These are phyloP conservation scores for Quercus mongolica DNA, from an alignment of 306 rosid species.

Conservation along the genomic window DNA sequence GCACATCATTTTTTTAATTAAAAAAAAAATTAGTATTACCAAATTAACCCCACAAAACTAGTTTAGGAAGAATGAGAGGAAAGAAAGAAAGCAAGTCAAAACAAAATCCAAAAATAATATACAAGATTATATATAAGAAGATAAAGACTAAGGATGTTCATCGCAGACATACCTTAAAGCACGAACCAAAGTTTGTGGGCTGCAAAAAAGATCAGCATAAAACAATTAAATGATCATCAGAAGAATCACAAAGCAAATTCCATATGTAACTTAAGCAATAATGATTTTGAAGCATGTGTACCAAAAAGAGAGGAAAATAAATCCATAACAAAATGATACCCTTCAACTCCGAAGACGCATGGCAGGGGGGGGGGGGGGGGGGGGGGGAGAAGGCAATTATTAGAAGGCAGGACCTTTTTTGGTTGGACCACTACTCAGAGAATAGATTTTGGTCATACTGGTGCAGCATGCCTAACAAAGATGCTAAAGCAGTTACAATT, in stretches of 20 bases:
- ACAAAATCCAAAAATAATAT: background rate
- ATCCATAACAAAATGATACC: background rate
- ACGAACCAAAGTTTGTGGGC: slow-evolving; percentile 96
- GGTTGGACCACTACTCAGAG: background rate
- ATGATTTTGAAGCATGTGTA: background rate
- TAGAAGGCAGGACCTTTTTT: background rate
- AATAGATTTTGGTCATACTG: background rate
- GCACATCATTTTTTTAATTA: background rate
- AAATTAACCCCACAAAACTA: background rate
- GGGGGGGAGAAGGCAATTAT: background rate
- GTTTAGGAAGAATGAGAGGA: background rate
- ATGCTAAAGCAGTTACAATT: background rate
- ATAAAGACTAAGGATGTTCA: slow-evolving; percentile 19
- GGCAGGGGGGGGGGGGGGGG: too few relatives aligned
- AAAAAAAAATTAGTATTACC: background rate
- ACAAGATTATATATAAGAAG: slow-evolving; percentile 2
- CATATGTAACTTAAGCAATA: background rate
- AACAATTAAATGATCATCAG: slow-evolving; percentile 7
- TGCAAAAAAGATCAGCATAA: slow-evolving; percentile 36
- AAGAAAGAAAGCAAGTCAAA: background rate
- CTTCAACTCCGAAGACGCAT: background rate
- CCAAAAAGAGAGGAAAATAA: background rate
- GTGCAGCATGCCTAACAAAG: background rate
- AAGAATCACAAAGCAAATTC: slow-evolving; percentile 18
- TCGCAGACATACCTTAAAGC: slow-evolving; percentile 67